These are phyloP conservation scores for Xylaria sp. DNA, from an alignment of 2,329 filamentous ascomycete genomes.

Conservation along the genomic window DNA sequence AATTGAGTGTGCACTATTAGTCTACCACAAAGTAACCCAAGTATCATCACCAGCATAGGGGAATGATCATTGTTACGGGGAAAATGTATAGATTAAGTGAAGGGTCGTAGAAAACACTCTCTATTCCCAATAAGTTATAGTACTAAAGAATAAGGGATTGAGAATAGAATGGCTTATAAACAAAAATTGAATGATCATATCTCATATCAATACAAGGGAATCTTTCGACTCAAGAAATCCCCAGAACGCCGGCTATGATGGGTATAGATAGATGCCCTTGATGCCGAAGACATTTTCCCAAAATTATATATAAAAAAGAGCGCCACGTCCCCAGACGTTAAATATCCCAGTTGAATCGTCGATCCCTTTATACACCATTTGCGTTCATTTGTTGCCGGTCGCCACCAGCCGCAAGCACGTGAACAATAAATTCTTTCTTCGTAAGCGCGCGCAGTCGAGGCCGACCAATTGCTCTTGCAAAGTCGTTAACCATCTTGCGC, in stretches of 20 bases:
- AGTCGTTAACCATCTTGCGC: constrained; percentile 43
- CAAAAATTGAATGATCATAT: constrained; percentile 22
- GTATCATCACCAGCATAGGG: neutral
- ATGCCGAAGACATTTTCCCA: constrained; percentile 23
- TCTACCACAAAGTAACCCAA: neutral
- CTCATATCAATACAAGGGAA: constrained; percentile 26
- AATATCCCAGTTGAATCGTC: neutral
- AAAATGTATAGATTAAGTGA: neutral
- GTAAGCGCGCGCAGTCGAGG: constrained; percentile 6
- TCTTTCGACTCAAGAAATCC: constrained; percentile 27
- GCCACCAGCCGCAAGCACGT: constrained; percentile 1
- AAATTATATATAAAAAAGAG: neutral
- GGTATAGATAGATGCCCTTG: constrained; percentile 35
- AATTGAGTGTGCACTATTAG: neutral
- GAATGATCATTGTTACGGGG: neutral
- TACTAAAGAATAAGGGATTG: neutral
- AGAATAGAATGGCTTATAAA: neutral
- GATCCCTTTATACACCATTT: constrained; percentile 1
- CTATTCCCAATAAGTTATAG: neutral
- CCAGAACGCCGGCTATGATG: constrained; percentile 38
- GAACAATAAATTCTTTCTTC: constrained; percentile 15
- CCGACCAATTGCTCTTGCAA: neutral
- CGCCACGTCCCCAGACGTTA: constrained; percentile 21
- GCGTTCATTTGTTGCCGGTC: constrained; percentile 20
- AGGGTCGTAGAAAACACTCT: constrained; percentile 1